A percentile compares a stretch with the other conserved stretches of the same genome.
Evolutionary conservation across 148 eudicot genomes (phyloP).

Genomic region (Suaeda aralocaspica): DNA sequence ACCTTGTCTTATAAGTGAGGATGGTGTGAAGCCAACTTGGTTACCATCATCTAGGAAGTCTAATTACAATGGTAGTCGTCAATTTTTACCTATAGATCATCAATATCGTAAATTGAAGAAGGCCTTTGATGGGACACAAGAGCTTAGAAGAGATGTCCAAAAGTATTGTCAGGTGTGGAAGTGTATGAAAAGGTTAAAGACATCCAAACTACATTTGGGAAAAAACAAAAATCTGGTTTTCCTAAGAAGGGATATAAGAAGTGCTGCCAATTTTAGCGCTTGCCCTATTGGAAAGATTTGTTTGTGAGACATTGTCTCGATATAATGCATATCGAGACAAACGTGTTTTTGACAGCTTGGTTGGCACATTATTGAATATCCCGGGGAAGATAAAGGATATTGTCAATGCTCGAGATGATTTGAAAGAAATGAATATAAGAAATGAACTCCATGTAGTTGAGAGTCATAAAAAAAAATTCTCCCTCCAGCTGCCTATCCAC

Average conservation of each 20-base stretch:
- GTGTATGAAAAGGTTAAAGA: slow-evolving; percentile 7
- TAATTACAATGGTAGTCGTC: no score
- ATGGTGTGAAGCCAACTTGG: no score
- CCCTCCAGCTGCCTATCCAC: slow-evolving; percentile 12
- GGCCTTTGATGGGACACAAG: no score
- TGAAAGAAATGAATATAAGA: slow-evolving; percentile 20
- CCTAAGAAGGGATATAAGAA: neutral
- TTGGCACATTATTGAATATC: no score
- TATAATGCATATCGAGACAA: slow-evolving; percentile 3
- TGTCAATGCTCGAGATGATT: slow-evolving; percentile 15
- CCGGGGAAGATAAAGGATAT: slow-evolving; percentile 14
- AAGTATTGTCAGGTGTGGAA: no score
- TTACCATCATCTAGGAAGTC: no score
- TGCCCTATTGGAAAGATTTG: neutral
- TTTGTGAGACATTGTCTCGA: no score
- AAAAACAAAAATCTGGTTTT: neutral
- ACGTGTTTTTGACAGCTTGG: no score
- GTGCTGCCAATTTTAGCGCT: neutral
- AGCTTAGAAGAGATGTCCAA: no score
- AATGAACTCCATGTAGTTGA: slow-evolving; percentile 11
- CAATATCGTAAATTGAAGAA: no score
- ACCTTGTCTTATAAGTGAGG: no score
- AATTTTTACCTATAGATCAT: no score
- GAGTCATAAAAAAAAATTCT: neutral
- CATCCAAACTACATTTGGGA: slow-evolving; percentile 8